Conservation (phyloP, 2,329 filamentous ascomycete genomes). For the Sporothrix curviconia region DNA sequence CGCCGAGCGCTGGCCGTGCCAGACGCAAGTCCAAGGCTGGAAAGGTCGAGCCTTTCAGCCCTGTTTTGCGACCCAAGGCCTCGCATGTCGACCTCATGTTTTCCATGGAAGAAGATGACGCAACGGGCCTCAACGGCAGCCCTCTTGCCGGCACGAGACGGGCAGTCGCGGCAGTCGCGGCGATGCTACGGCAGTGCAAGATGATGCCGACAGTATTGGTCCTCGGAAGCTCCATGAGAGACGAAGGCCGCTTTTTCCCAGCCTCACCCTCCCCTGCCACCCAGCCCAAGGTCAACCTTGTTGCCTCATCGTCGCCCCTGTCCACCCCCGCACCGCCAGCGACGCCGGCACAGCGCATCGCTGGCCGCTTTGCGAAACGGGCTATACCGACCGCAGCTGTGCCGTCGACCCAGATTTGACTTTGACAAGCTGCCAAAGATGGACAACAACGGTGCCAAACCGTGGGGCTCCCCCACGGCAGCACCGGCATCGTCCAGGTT, state of each 20-base stretch:
- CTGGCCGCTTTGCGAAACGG: background rate
- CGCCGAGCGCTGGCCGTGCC: slow-evolving; percentile 37
- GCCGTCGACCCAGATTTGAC: background rate
- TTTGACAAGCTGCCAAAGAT: background rate
- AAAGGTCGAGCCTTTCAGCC: slow-evolving; percentile 56
- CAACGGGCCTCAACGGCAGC: slow-evolving; percentile 26
- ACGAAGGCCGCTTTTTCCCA: background rate
- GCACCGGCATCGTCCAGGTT: slow-evolving; percentile 50
- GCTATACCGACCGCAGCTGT: background rate
- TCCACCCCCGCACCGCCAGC: background rate
- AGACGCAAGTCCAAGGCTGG: slow-evolving; percentile 41
- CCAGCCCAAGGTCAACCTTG: background rate
- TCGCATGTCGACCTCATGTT: slow-evolving; percentile 79
- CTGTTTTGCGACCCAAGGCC: slow-evolving; percentile 59
- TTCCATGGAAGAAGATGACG: slow-evolving; percentile 79
- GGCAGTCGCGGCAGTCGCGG: background rate
- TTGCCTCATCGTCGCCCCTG: background rate
- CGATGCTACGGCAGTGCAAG: background rate
- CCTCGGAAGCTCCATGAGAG: background rate
- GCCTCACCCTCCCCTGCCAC: background rate
- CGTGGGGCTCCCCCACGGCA: slow-evolving; percentile 47
- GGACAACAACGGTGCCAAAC: slow-evolving; percentile 24
- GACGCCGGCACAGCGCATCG: background rate
- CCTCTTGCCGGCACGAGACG: slow-evolving; percentile 10
- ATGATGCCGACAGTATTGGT: background rate